Evolutionary conservation across 306 rosid genomes (phyloP).

Genomic region (Castanea sativa): DNA sequence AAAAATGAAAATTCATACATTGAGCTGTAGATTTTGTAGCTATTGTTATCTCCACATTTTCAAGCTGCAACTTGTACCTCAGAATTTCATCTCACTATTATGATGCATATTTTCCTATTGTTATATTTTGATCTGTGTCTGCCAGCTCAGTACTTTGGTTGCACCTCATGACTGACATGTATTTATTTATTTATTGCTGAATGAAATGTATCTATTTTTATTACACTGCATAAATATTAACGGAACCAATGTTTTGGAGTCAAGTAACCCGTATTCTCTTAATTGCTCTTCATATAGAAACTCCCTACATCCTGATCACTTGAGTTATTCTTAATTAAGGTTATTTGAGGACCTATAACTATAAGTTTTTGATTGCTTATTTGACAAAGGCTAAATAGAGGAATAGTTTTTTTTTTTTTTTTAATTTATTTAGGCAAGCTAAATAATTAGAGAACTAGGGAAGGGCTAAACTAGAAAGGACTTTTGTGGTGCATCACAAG

Average conservation of each 20-base stretch:
- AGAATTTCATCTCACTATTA: background rate
- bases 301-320: background rate
- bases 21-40: background rate
- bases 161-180: background rate
- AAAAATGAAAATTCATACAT: background rate
- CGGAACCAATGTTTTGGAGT: background rate
- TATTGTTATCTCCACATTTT: background rate
- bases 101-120: background rate
- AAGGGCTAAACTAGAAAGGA: background rate
- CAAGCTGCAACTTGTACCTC: background rate
- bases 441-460: constrained; percentile 1
- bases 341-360: background rate
- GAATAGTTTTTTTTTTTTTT: background rate
- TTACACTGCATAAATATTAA: background rate
- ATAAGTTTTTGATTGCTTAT: background rate
- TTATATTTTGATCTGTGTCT: background rate
- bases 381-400: background rate
- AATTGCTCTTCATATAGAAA: background rate
- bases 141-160: background rate
- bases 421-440: background rate
- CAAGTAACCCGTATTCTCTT: background rate
- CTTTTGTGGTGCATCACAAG: background rate
- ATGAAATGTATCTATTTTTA: too few species aligned
- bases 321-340: background rate
- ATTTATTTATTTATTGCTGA: background rate